Base-by-base conservation (phyloP, 2,329 filamentous ascomycete genomes). In the Mycosphaerelloides madeirae region DNA sequence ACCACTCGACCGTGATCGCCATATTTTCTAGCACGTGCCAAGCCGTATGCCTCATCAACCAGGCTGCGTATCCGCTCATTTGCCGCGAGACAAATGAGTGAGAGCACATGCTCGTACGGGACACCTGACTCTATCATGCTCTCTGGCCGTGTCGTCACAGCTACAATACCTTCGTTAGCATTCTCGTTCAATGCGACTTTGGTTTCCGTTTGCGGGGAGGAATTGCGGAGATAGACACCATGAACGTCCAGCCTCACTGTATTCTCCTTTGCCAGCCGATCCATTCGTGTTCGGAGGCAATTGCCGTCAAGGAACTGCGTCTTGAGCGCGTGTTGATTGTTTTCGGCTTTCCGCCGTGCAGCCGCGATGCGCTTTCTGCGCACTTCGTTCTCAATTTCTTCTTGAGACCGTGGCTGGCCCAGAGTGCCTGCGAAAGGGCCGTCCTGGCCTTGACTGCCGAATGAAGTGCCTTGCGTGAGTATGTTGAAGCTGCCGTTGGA, bases 1-100 rank as follows among this genome's bases (percentile, higher is more conserved):
- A 95, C 74, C 3, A 95, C 75, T 25, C 83, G 71, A 1, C 90
- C 91, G 64, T 95, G 85, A 2, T 89, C 87, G 15, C 84, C 86
- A 48, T 77, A 81, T 61, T 87, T 84, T 42, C 91, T 80, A 47
- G 80, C 85, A 47, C 76, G 75, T 3, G 87, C 79, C 35, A 95
- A 68, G 8, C 76, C 76, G 43, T 82, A 79, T 9, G 87, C 82
- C 57, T 95, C 89, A 59, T 90, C 85, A 3, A 96, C 62, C 22
- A 96, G 68, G 11, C 81, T 79, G 41, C 86, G 77, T 29, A 96
- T 57, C 20, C 88, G 79, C 56, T 94, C 85, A 61, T 91, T 87
- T 8, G 87, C 83, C 14, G 87, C 86, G 44, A 96, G 77, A 5
- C 88, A 93, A 46, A 96, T 65, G 13, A 96, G 73, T 19, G 87